A percentile compares a stretch with the other conserved stretches of the same genome.
These are phyloP conservation scores for Tetrahymena borealis DNA, from an alignment of 73 alveolate species.

Conservation along the genomic window DNA sequence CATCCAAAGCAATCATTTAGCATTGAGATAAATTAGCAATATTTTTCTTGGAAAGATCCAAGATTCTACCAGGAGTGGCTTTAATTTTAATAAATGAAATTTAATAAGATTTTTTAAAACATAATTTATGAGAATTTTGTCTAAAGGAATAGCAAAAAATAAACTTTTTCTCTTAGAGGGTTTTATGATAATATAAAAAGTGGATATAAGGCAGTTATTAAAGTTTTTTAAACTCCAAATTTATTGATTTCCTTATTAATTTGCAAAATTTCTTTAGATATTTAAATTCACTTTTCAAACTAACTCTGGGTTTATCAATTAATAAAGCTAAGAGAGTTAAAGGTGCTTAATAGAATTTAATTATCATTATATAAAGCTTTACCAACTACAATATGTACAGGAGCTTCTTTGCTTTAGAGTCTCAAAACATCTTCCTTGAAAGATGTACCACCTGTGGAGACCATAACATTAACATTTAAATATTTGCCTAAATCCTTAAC, in stretches of 20 bases:
- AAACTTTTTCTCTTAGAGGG: too few relatives aligned
- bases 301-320: too few relatives aligned
- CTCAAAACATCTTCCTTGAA: constrained; percentile 92
- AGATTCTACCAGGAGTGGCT: constrained; percentile 70
- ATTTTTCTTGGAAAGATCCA: constrained; percentile 79
- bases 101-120: neutral
- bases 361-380: constrained; percentile 73
- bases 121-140: neutral
- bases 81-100: constrained; percentile 24
- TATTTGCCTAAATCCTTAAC: constrained; percentile 81
- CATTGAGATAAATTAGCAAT: constrained; percentile 74
- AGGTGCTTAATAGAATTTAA: neutral
- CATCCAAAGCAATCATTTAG: constrained; percentile 88
- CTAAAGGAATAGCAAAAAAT: too few relatives aligned
- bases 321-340: too few relatives aligned
- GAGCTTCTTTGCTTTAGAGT: constrained; percentile 46
- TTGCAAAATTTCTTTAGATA: too few relatives aligned
- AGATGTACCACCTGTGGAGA: constrained; percentile 96
- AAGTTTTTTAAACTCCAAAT: too few relatives aligned
- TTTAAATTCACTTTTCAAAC: too few relatives aligned
- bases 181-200: too few relatives aligned
- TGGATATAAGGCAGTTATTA: too few relatives aligned
- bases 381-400: constrained; percentile 87
- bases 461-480: constrained; percentile 93
- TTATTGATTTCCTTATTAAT: too few relatives aligned